Percentiles rank a stretch among this genome's conserved stretches.
These are phyloP conservation scores for Fusarium aywerte DNA, from an alignment of 2,329 filamentous ascomycete genomes.

Conservation along the genomic window DNA sequence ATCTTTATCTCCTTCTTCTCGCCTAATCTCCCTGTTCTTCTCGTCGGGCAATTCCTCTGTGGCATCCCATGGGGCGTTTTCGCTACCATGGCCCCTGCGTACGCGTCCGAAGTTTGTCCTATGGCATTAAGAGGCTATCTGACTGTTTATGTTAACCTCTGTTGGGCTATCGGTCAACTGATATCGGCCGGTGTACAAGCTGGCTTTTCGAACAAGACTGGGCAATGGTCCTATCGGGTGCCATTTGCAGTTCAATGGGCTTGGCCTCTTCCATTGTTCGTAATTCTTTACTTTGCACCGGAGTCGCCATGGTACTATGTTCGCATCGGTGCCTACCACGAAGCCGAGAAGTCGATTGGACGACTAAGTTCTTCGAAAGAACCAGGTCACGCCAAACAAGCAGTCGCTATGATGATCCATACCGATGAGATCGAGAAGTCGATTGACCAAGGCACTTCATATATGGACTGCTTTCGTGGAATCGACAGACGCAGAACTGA, in stretches of 20 bases:
- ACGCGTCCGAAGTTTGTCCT: conserved; percentile 59
- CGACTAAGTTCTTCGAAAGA: conserved; percentile 51
- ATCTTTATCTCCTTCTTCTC: conserved; percentile 51
- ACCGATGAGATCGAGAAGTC: conserved; percentile 56
- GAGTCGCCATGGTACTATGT: conserved; percentile 52
- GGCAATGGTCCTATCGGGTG: conserved; percentile 51
- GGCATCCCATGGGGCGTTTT: conserved; percentile 58
- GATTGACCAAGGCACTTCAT: conserved; percentile 40
- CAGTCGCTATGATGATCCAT: conserved; percentile 68
- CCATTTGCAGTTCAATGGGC: conserved; percentile 55
- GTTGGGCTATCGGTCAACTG: conserved; percentile 56
- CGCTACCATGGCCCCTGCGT: conserved; percentile 55
- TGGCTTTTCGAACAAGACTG: conserved; percentile 30
- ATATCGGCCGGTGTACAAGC: conserved; percentile 51
- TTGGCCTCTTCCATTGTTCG: conserved; percentile 48
- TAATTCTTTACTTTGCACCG: conserved; percentile 47
- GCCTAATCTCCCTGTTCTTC: conserved; percentile 52
- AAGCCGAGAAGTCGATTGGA: conserved; percentile 42
- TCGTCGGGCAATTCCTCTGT: conserved; percentile 60
- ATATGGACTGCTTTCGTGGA: conserved; percentile 61
- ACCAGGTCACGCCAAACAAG: conserved; percentile 53
- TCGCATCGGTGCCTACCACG: conserved; percentile 44
- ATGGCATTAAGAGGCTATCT: conserved; percentile 55
- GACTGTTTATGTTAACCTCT: conserved; percentile 57
- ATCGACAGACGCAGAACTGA: conserved; percentile 59